Evolutionary conservation across 1,284 basidiomycete species (phyloP), one percentile per base, ranked within the genome.

Genomic region (Trametes polyzona): DNA sequence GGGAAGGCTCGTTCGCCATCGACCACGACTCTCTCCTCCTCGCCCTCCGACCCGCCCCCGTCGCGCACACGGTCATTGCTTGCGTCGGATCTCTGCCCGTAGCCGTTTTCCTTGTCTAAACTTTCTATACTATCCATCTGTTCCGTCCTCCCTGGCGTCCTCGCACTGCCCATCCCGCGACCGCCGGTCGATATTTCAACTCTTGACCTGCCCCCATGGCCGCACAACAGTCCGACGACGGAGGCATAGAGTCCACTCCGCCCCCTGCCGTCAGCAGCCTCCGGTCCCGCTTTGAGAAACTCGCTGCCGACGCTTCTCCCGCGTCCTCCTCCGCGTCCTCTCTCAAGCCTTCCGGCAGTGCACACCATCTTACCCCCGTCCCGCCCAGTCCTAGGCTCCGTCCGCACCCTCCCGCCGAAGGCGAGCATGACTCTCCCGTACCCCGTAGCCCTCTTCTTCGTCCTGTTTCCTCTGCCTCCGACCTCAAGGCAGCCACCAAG

Each of bases 261-360:
- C 75, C 78, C 6, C 81, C 80, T 35, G 83, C 87, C 5, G 87
- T 91, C 52, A 84, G 80, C 69, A 87, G 78, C 57, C 76, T 91
- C 24, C 81, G 82, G 49, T 88, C 84, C 19, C 81, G 75, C 65
- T 91, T 90, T 66, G 88, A 91, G 67, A 78, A 81, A 64, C 71
- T 86, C 33, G 80, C 83, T 16, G 65, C 65, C 65, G 65, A 75
- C 23, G 59, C 63, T 19, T 50, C 50, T 27, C 44, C 43, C 29
- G 24, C 56, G n/a, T n/a, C n/a, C 12, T 27, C 57, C 26, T 21
- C 52, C 6, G 24, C 65, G 12, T 57, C 55, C n/a, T 52, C 63
- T 11, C 55, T 58, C 32, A 67, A 66, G 39, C 64, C 62, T 19
- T 37, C 61, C 35, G 60, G 52, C 47, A 58, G 47, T 33, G 47